phyloP scores from a whole-genome alignment of 257 asterid species.

The Penstemon eatonii region DNA sequence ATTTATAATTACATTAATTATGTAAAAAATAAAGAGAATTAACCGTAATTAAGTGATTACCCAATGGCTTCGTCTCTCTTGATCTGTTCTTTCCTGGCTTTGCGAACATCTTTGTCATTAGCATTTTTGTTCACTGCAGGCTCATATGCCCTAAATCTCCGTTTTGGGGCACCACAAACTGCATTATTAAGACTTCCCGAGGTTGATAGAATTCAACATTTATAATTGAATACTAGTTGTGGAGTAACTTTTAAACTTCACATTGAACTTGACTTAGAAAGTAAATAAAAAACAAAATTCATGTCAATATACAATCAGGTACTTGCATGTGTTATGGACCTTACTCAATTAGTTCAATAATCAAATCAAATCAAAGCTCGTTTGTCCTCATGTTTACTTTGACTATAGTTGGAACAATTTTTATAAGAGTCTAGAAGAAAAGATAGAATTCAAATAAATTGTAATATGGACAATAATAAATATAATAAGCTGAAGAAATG shows the following conservation, averaged over 20 bases:
- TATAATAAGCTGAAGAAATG: not conserved
- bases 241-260: not conserved
- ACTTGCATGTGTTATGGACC: too few relatives aligned
- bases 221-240: too few relatives aligned
- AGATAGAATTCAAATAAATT: too few relatives aligned
- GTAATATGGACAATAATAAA: not conserved
- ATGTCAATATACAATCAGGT: too few relatives aligned
- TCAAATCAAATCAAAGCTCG: too few relatives aligned
- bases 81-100: slow-evolving; percentile 79
- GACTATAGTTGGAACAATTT: too few relatives aligned
- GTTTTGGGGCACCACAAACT: slow-evolving; percentile 97
- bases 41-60: slow-evolving; percentile 26
- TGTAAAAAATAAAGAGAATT: not conserved
- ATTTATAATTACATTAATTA: not conserved
- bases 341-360: too few relatives aligned
- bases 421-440: too few relatives aligned
- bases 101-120: slow-evolving; percentile 56
- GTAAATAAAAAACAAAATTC: not conserved
- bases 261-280: not conserved
- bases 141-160: slow-evolving; percentile 72
- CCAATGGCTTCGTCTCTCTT: slow-evolving; percentile 79
- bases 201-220: not conserved
- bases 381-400: too few relatives aligned
- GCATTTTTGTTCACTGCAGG: slow-evolving; percentile 74
- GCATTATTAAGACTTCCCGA: slow-evolving; percentile 12